Percentiles rank a stretch among this genome's conserved stretches.
phyloP scores from a whole-genome alignment of 371 early-diverging fungal species.

The Nematocida ironsii region DNA sequence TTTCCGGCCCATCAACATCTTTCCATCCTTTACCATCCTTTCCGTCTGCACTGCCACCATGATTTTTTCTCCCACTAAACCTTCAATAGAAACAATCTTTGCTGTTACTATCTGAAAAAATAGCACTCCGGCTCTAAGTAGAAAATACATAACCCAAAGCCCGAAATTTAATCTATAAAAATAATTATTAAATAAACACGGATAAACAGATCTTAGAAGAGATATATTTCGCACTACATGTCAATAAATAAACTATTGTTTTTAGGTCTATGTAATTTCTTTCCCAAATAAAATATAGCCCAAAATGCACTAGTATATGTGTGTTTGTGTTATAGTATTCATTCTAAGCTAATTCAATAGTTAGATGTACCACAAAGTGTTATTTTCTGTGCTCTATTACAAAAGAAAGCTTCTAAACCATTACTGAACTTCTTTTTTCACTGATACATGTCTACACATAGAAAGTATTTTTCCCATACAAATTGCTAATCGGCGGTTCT shows the following conservation, averaged over 20 bases:
- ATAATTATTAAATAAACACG: slow-evolving; percentile 6
- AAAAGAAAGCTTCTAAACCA: too few relatives aligned
- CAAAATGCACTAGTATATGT: too few relatives aligned
- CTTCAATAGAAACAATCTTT: not conserved
- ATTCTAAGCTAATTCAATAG: too few relatives aligned
- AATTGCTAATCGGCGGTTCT: too few relatives aligned
- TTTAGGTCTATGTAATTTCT: too few relatives aligned
- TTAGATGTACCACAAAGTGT: too few relatives aligned
- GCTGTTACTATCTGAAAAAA: not conserved
- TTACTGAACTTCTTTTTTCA: too few relatives aligned
- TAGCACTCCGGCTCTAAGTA: not conserved
- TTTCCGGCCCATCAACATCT: not conserved
- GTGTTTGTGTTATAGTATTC: too few relatives aligned
- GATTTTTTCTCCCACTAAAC: not conserved
- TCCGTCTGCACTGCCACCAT: not conserved
- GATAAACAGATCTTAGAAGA: not conserved
- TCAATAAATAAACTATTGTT: not conserved
- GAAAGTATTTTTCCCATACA: too few relatives aligned
- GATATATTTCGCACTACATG: not conserved
- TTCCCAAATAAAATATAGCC: too few relatives aligned
- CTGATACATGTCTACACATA: too few relatives aligned
- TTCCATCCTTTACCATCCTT: not conserved
- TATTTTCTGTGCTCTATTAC: too few relatives aligned
- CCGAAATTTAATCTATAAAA: slow-evolving; percentile 9
- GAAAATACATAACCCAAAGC: not conserved